A percentile compares a stretch with the other conserved stretches of the same genome.
These are phyloP conservation scores for Penicillium coffeae DNA, from an alignment of 495 filamentous ascomycete species.

Conservation along the genomic window DNA sequence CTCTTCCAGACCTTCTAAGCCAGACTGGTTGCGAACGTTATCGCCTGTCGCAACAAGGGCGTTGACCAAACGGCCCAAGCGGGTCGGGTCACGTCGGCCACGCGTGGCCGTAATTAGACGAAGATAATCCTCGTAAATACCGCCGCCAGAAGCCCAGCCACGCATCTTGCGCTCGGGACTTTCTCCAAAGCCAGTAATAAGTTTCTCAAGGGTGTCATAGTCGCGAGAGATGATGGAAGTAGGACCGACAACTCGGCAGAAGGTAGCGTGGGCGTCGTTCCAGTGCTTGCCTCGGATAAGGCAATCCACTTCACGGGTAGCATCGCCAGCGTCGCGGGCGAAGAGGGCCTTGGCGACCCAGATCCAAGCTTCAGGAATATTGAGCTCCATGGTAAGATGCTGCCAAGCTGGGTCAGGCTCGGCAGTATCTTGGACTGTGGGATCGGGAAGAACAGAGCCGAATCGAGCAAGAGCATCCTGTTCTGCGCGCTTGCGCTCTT, in stretches of 20 bases:
- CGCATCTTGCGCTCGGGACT: slow-evolving; percentile 44
- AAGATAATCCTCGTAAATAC: slow-evolving; percentile 79
- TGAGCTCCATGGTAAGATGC: slow-evolving; percentile 55
- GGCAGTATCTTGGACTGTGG: slow-evolving; percentile 53
- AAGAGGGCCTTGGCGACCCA: slow-evolving; percentile 83
- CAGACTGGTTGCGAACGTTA: slow-evolving; percentile 45
- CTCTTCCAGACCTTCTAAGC: slow-evolving; percentile 68
- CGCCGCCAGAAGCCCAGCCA: slow-evolving; percentile 72
- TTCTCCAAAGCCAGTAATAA: slow-evolving; percentile 64
- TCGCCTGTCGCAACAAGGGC: slow-evolving; percentile 62
- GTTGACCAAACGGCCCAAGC: slow-evolving; percentile 57
- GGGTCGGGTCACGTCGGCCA: slow-evolving; percentile 33
- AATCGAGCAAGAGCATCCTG: slow-evolving; percentile 64
- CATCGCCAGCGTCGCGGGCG: slow-evolving; percentile 64
- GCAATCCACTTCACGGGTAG: slow-evolving; percentile 64
- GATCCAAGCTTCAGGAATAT: slow-evolving; percentile 72
- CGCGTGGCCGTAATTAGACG: slow-evolving; percentile 46
- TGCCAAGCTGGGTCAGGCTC: slow-evolving; percentile 43
- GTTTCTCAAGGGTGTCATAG: slow-evolving; percentile 56
- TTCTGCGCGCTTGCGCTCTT: slow-evolving; percentile 61
- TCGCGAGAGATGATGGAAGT: slow-evolving; percentile 73
- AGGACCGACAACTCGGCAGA: slow-evolving; percentile 73
- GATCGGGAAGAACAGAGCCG: slow-evolving; percentile 42
- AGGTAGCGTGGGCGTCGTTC: slow-evolving; percentile 77
- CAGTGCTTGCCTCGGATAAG: slow-evolving; percentile 72